Conservation (phyloP, 2,329 filamentous ascomycete genomes). For the Penicillium sclerotigenum region DNA sequence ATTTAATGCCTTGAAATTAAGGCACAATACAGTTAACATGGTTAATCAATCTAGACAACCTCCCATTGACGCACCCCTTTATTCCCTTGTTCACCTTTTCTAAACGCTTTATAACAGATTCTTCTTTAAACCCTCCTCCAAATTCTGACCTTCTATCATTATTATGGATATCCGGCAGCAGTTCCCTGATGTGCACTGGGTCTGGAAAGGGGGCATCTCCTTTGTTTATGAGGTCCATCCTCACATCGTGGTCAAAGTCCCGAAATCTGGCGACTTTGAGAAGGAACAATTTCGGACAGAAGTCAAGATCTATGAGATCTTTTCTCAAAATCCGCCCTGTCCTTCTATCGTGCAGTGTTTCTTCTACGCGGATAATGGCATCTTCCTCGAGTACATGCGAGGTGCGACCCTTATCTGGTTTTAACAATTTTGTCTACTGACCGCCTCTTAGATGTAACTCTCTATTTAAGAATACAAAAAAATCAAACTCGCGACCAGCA, state of each 20-base stretch:
- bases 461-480: constrained; percentile 26
- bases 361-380: constrained; percentile 17
- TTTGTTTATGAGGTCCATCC: constrained; percentile 29
- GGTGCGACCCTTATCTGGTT: constrained; percentile 13
- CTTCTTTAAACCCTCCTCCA: too few species aligned
- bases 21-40: too few species aligned
- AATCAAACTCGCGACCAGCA: constrained; percentile 23
- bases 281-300: constrained; percentile 26
- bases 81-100: too few species aligned
- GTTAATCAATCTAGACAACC: too few species aligned
- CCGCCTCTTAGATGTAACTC: constrained; percentile 14
- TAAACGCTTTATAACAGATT: too few species aligned
- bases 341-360: constrained; percentile 28
- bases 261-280: constrained; percentile 24
- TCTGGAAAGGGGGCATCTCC: constrained; percentile 26
- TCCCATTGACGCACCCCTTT: too few species aligned
- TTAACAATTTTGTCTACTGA: constrained; percentile 12
- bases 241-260: constrained; percentile 29
- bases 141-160: too few species aligned
- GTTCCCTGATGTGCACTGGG: constrained; percentile 23
- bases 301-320: constrained; percentile 23
- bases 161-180: constrained; percentile 20
- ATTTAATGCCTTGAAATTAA: too few species aligned
- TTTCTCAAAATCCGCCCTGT: constrained; percentile 21
- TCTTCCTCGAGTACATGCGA: constrained; percentile 33